Base-by-base conservation (phyloP, 2,329 filamentous ascomycete species). In the Exophiala mesophila region DNA sequence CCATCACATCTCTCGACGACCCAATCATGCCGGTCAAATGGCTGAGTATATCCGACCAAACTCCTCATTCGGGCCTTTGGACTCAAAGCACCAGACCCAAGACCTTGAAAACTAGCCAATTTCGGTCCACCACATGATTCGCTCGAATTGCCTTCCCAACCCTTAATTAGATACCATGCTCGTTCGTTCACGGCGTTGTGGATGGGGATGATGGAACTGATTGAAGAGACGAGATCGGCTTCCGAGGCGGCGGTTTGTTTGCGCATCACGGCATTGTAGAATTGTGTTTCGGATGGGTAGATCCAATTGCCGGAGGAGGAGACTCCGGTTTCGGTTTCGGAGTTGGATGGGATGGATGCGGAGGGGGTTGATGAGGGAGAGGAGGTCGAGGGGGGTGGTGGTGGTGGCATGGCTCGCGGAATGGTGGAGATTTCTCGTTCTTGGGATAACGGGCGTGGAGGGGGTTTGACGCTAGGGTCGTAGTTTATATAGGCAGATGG, bases 161-260 rank as follows among this genome's bases (percentile, higher is more conserved):
- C 71, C 55, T 85, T 79, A 53, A 98, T 97, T 68, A 97, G 85
- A 50, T 78, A 74, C 92, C 92, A 98, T 1, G 92, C 92, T 30
- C 87, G 76, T 75, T 98, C 92, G 66, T 98, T 98, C 50, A 98
- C 92, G 32, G 92, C 92, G 63, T 98, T 98, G 69, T 98, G 92
- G 97, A 97, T 2, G 88, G 92, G 58, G 78, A 82, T 83, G 96
- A 96, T 65, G 95, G 88, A 4, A 74, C 70, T 33, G 19, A 56
- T 49, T 3, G 44, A 49, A 4, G 35, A 31, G 1, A 77, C 78
- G 10, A 71, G 54, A 44, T 69, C 66, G 2, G 61, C 60, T 3
- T 66, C 57, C 15, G 58, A 53, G 5, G 66, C 66, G 73, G 70
- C 20, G 77, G 82, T 47, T 81, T 78, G 69, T 66, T 98, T 98